phyloP scores from a whole-genome alignment of 2,329 filamentous ascomycete genomes.

The Eutypa lata region DNA sequence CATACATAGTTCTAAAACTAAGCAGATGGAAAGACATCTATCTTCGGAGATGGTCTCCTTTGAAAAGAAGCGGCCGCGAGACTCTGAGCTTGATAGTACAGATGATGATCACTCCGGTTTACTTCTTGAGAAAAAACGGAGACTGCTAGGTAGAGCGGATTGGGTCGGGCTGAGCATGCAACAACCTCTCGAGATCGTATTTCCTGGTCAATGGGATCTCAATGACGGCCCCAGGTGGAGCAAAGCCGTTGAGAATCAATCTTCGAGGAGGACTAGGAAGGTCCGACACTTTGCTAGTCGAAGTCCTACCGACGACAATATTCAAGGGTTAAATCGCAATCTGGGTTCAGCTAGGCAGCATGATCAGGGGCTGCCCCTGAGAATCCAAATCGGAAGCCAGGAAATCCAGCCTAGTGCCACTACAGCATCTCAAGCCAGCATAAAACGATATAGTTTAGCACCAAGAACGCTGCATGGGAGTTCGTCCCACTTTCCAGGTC shows the following conservation, averaged over 20 bases:
- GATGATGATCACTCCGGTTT: conserved; percentile 4
- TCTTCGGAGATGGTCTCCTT: conserved; percentile 1
- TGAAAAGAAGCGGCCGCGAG: conserved; percentile 10
- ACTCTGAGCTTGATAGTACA: conserved; percentile 1
- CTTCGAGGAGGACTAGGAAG: conserved; percentile 3
- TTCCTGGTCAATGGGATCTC: conserved; percentile 19
- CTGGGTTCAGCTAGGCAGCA: background rate
- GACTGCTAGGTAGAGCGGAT: conserved; percentile 28
- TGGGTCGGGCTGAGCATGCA: conserved; percentile 33
- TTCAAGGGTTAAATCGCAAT: background rate
- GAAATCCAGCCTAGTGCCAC: conserved; percentile 23
- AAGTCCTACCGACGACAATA: background rate
- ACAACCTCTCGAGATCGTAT: conserved; percentile 29
- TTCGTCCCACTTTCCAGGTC: conserved; percentile 9
- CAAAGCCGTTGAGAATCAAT: conserved; percentile 7
- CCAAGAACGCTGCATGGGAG: conserved; percentile 5
- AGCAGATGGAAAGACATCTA: conserved; percentile 2
- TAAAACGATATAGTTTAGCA: conserved; percentile 13
- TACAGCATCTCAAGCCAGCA: conserved; percentile 12
- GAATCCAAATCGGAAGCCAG: conserved; percentile 33
- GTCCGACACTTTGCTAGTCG: conserved; percentile 1
- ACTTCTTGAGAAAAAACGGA: conserved; percentile 24
- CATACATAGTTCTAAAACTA: conserved; percentile 2
- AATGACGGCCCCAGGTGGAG: conserved; percentile 20
- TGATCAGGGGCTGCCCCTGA: conserved; percentile 14